Percentiles rank a stretch among this genome's conserved stretches.
phyloP scores from a whole-genome alignment of 2,329 filamentous ascomycete species.

The Aureobasidium sp. region DNA sequence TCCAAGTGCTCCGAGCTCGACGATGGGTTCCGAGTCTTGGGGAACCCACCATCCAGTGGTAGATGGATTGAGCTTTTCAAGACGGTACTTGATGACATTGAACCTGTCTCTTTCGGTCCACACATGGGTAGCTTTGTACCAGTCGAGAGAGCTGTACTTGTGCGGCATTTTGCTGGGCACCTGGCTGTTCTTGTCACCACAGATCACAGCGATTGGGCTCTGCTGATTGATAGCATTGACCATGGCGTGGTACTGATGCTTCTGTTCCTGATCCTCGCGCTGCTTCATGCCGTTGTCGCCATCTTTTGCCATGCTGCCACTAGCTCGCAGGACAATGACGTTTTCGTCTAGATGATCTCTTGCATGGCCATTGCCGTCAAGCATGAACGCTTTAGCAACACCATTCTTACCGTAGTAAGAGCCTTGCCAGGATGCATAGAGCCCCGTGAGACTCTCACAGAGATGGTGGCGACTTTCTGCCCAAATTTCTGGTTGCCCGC shows the following conservation, averaged over 20 bases:
- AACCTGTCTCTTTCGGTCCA: constrained; percentile 49
- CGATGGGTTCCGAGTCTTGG: neutral
- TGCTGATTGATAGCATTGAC: constrained; percentile 37
- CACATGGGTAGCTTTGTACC: constrained; percentile 58
- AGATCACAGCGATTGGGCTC: constrained; percentile 42
- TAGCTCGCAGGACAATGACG: constrained; percentile 54
- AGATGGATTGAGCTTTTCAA: constrained; percentile 52
- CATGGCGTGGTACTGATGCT: constrained; percentile 32
- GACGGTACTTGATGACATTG: constrained; percentile 48
- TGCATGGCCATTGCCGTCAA: constrained; percentile 45
- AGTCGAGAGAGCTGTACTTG: constrained; percentile 57
- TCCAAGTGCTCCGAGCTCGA: constrained; percentile 8
- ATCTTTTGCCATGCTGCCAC: constrained; percentile 45
- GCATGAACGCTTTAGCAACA: constrained; percentile 48
- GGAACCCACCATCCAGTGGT: constrained; percentile 32
- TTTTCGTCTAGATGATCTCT: constrained; percentile 52
- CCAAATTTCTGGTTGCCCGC: constrained; percentile 44
- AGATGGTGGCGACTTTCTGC: constrained; percentile 50
- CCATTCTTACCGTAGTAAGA: constrained; percentile 46
- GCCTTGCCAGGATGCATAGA: constrained; percentile 53
- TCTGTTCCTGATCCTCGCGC: constrained; percentile 37
- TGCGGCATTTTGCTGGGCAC: constrained; percentile 45
- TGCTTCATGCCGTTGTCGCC: constrained; percentile 39
- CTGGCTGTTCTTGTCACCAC: constrained; percentile 44
- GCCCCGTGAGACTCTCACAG: constrained; percentile 51